Percentiles rank a stretch among this genome's conserved stretches.
These are phyloP conservation scores for Telfairia occidentalis DNA, from an alignment of 331 rosid genomes.

Conservation along the genomic window DNA sequence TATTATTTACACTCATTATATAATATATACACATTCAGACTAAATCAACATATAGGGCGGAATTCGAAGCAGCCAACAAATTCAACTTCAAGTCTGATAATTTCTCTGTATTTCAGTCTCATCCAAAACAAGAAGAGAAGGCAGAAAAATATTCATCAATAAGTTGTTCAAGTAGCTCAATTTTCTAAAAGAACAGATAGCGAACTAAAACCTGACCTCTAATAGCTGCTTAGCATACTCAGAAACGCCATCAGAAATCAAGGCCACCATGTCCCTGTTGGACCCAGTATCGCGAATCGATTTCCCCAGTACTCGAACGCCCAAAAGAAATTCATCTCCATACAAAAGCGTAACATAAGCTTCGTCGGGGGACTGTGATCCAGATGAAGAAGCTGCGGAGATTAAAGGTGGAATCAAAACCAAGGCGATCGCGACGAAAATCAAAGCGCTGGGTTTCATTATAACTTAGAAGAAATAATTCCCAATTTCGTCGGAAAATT, in stretches of 20 bases:
- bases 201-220: slow-evolving; percentile 25
- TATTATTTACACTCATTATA: not conserved
- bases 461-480: not conserved
- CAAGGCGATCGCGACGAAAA: slow-evolving; percentile 1
- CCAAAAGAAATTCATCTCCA: slow-evolving; percentile 92
- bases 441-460: not conserved
- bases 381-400: slow-evolving; percentile 13
- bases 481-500: slow-evolving; percentile 1
- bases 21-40: not conserved
- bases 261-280: slow-evolving; percentile 74
- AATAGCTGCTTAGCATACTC: slow-evolving; percentile 67
- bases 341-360: slow-evolving; percentile 90
- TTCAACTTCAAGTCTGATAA: not conserved
- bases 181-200: not conserved
- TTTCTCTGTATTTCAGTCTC: not conserved
- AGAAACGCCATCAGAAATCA: slow-evolving; percentile 94
- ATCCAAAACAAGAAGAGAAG: not conserved
- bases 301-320: slow-evolving; percentile 91
- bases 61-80: not conserved
- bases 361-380: slow-evolving; percentile 40
- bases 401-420: slow-evolving; percentile 6
- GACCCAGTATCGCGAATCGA: slow-evolving; percentile 86
- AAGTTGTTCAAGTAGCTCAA: slow-evolving; percentile 7
- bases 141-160: not conserved
- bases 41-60: not conserved